Percentiles rank a stretch among this genome's conserved stretches.
phyloP scores from a whole-genome alignment of 2,329 filamentous ascomycete species.

The Elsinoe necatrix region DNA sequence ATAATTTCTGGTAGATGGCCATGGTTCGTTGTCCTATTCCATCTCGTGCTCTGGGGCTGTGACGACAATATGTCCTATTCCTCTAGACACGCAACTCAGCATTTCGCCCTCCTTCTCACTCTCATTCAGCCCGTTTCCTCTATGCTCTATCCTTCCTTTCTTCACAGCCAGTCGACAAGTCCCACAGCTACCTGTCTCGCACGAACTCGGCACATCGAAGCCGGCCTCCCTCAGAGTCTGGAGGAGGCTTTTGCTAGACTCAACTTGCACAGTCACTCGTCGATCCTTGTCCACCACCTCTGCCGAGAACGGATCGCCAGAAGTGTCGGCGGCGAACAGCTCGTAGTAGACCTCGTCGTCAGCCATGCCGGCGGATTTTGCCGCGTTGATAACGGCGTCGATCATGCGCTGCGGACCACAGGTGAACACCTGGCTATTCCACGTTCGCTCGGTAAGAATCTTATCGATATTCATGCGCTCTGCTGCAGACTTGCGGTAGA shows the following conservation, averaged over 20 bases:
- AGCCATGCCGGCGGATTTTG: constrained; percentile 36
- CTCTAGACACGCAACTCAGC: constrained; percentile 30
- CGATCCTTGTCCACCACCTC: constrained; percentile 38
- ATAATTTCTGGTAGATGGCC: too few relatives aligned
- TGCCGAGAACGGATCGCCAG: constrained; percentile 53
- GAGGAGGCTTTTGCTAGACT: constrained; percentile 34
- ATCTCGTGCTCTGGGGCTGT: neutral
- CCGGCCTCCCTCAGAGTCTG: constrained; percentile 35
- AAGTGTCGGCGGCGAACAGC: constrained; percentile 46
- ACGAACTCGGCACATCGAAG: constrained; percentile 37
- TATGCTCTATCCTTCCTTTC: constrained; percentile 33
- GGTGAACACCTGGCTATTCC: constrained; percentile 52
- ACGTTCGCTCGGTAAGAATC: constrained; percentile 41
- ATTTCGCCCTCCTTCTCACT: constrained; percentile 30
- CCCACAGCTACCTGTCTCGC: constrained; percentile 39
- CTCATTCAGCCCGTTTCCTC: constrained; percentile 31
- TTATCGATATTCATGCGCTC: constrained; percentile 45
- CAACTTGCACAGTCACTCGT: constrained; percentile 38
- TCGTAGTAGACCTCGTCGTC: constrained; percentile 52
- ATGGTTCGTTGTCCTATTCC: too few relatives aligned
- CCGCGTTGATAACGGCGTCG: constrained; percentile 38
- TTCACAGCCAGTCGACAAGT: constrained; percentile 36
- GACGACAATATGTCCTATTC: neutral
- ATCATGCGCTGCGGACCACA: constrained; percentile 54
- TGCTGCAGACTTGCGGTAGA: constrained; percentile 48